Conservation (phyloP, 2,329 filamentous ascomycete species). For the Aureobasidium pullulans region DNA sequence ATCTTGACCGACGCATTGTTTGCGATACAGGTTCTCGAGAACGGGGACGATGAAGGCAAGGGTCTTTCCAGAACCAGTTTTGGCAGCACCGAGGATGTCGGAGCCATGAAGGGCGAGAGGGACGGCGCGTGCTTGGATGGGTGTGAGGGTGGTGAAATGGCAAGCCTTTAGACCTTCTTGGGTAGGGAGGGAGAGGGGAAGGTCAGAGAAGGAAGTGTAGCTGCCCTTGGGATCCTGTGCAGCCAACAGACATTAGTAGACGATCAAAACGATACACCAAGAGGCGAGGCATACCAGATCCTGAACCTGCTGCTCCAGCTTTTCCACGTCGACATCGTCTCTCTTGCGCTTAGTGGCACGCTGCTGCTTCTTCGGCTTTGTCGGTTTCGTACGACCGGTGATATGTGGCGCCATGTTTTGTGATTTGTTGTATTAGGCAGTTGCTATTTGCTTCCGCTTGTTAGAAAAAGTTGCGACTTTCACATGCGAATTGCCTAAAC, state of each 20-base stretch:
- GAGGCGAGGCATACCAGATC: slow-evolving; percentile 29
- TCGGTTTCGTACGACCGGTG: slow-evolving; percentile 38
- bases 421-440: background rate
- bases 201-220: slow-evolving; percentile 66
- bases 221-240: slow-evolving; percentile 52
- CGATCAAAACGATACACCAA: background rate
- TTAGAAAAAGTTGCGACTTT: slow-evolving; percentile 7
- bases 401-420: slow-evolving; percentile 9
- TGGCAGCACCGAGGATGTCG: slow-evolving; percentile 89
- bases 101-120: slow-evolving; percentile 75
- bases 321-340: slow-evolving; percentile 41
- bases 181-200: slow-evolving; percentile 80
- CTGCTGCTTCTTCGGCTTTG: slow-evolving; percentile 51
- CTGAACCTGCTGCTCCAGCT: slow-evolving; percentile 37
- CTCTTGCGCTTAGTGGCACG: slow-evolving; percentile 48
- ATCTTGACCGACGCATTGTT: slow-evolving; percentile 83
- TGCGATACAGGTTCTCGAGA: slow-evolving; percentile 83
- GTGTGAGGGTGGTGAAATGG: slow-evolving; percentile 84
- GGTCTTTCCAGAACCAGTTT: slow-evolving; percentile 93
- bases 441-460: background rate
- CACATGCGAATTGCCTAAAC: slow-evolving; percentile 2
- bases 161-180: slow-evolving; percentile 70
- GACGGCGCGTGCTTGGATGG: slow-evolving; percentile 86
- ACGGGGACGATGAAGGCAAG: slow-evolving; percentile 87
- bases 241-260: slow-evolving; percentile 10